phyloP scores from a whole-genome alignment of 495 filamentous ascomycete species.

The Xylaria cubensis region DNA sequence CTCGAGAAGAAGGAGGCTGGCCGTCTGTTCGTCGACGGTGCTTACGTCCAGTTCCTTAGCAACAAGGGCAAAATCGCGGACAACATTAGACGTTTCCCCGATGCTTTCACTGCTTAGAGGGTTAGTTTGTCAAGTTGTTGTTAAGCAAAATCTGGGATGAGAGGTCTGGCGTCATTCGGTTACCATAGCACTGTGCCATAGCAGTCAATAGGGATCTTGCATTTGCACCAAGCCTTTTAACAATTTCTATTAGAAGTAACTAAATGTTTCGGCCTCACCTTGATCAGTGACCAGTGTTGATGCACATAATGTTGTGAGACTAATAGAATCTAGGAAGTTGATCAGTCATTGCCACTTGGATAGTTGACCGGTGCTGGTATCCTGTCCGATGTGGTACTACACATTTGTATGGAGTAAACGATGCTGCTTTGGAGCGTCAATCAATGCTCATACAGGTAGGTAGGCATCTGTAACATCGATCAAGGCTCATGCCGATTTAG shows the following conservation, averaged over 20 bases:
- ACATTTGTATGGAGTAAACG: neutral
- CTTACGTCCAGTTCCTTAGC: constrained; percentile 97
- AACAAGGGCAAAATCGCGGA: constrained; percentile 83
- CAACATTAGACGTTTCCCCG: constrained; percentile 93
- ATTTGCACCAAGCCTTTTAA: constrained; percentile 36
- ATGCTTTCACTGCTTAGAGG: constrained; percentile 71
- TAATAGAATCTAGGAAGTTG: neutral
- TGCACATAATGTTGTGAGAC: neutral
- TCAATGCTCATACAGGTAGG: neutral
- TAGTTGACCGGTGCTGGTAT: neutral
- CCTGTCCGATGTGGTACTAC: neutral
- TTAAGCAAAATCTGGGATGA: constrained; percentile 47
- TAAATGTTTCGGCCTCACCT: neutral
- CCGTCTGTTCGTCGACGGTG: constrained; percentile 91
- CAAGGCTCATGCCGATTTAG: neutral
- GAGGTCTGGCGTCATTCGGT: constrained; percentile 45
- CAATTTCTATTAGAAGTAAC: neutral
- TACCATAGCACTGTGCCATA: constrained; percentile 46
- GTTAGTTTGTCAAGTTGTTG: constrained; percentile 31
- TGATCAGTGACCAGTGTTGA: neutral
- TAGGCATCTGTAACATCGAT: neutral
- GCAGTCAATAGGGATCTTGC: constrained; percentile 47
- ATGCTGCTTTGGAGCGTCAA: neutral
- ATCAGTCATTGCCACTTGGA: neutral
- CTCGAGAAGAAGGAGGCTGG: constrained; percentile 88